Base-by-base conservation (phyloP, 495 filamentous ascomycete species). In the Usnea hakonensis region DNA sequence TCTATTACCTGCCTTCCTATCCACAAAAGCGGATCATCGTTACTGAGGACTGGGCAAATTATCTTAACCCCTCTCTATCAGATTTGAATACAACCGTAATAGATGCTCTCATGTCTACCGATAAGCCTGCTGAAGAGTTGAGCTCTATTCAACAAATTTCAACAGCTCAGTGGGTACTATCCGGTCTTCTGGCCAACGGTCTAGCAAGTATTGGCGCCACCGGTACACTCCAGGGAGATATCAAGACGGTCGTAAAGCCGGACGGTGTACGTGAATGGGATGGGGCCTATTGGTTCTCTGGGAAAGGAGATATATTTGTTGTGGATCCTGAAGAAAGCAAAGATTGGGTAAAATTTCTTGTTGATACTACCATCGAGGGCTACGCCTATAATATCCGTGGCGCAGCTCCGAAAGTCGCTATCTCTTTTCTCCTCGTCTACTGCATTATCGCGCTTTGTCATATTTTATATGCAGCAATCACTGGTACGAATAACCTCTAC, bases 241-340 rank as follows among this genome's bases (percentile, higher is more conserved):
- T 62, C 30, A 64, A 63, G 28, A 62, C 60, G 19, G 16, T n/a
- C 11, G 36, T 23, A 14, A 37, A 43, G 5, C 11, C 28, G 2
- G 30, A 43, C 19, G 52, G 52, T 37, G 35, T 19, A 13, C 23
- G 46, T 2, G 26, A 40, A 23, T 19, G 46, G 30, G 64, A 66
- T 38, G 60, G 59, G 1, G 53, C 46, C 30, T 66, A 62, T 30
- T 66, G 64, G 64, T 52, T 66, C 26, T 58, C 52, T 11, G 54
- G 40, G 0, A 62, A 63, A 53, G 53, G 64, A 13, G 60, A 66
- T 28, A 30, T 66, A 21, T 66, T 66, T 26, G 32, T n/a, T 8
- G 60, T 66, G 10, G 60, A 66, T n/a, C 55, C 35, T 67, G 61
- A 55, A n/a, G n/a, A n/a, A n/a, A n/a, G n/a, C n/a, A n/a, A n/a